A percentile compares a stretch with the other conserved stretches of the same genome.
phyloP scores from a whole-genome alignment of 371 early-diverging fungal species.

The Mucor piriformis region DNA sequence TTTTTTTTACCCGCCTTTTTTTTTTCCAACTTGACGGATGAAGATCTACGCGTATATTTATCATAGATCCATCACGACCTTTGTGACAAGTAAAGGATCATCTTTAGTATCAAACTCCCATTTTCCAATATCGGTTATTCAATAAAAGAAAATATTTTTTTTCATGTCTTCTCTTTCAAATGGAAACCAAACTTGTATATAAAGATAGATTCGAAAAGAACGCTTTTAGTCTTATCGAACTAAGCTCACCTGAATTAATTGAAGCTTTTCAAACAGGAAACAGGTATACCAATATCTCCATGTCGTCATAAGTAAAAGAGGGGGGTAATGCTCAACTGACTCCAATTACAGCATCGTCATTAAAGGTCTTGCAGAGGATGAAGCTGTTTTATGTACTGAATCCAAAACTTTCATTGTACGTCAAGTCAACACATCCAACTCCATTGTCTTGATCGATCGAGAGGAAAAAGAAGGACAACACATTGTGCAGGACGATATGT shows the following conservation, averaged over 20 bases:
- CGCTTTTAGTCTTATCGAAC: constrained; percentile 28
- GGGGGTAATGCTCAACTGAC: not conserved
- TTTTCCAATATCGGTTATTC: not conserved
- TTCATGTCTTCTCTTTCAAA: not conserved
- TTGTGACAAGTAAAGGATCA: too few relatives aligned
- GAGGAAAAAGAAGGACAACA: constrained; percentile 6
- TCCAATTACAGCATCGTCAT: constrained; percentile 33
- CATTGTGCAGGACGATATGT: constrained; percentile 37
- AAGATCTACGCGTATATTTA: too few relatives aligned
- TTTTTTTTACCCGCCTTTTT: too few relatives aligned
- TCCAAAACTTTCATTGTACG: constrained; percentile 49
- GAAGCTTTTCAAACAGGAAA: constrained; percentile 31
- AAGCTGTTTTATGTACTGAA: constrained; percentile 61
- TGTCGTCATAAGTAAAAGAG: not conserved
- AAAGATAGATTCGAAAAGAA: constrained; percentile 29
- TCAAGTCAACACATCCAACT: constrained; percentile 61
- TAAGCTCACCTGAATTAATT: constrained; percentile 22
- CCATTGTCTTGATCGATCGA: constrained; percentile 35
- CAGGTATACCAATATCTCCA: too few relatives aligned
- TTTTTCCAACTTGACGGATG: too few relatives aligned
- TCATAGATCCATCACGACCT: too few relatives aligned
- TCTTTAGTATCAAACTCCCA: too few relatives aligned
- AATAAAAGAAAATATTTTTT: not conserved
- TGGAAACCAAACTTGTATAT: constrained; percentile 30
- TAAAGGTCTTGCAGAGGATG: constrained; percentile 55